Evolutionary conservation across 208 protist species (phyloP).

Genomic region (Lotmaria passim): DNA sequence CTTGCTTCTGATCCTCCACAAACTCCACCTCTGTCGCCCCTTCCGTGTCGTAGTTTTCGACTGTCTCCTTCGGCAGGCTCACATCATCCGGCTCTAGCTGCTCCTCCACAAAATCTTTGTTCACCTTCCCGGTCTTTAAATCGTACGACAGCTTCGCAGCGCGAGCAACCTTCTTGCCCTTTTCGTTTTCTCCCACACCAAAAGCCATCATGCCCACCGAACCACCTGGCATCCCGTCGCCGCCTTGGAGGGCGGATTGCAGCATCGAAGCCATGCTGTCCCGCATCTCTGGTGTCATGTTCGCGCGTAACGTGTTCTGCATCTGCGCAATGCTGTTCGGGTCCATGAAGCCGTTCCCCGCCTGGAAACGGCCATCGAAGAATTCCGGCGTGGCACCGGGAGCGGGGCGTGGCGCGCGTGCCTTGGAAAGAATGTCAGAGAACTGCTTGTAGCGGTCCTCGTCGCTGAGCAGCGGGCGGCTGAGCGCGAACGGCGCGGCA

Average conservation of each 20-base stretch:
- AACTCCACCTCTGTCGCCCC: conserved; percentile 88
- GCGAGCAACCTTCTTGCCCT: conserved; percentile 88
- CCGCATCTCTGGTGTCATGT: conserved; percentile 84
- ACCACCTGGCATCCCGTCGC: conserved; percentile 60
- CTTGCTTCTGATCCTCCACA: conserved; percentile 52
- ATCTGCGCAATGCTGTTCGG: conserved; percentile 57
- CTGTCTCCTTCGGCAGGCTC: conserved; percentile 78
- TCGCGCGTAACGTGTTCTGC: conserved; percentile 66
- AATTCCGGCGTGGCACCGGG: conserved; percentile 35
- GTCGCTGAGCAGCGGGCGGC: conserved; percentile 20
- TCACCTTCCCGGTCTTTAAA: conserved; percentile 76
- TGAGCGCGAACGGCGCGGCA: background rate
- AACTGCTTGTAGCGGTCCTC: conserved; percentile 61
- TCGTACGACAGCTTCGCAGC: conserved; percentile 81
- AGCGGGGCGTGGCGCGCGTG: conserved; percentile 23
- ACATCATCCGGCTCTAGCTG: conserved; percentile 89
- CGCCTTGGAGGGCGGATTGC: conserved; percentile 58
- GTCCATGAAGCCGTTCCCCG: conserved; percentile 67
- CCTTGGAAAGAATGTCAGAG: conserved; percentile 64
- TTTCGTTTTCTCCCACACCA: conserved; percentile 89
- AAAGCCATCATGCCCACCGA: conserved; percentile 92
- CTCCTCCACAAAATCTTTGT: conserved; percentile 89
- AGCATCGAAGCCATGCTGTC: conserved; percentile 86
- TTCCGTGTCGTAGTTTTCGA: conserved; percentile 76
- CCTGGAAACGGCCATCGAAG: conserved; percentile 80